phyloP scores from a whole-genome alignment of 1,284 basidiomycete genomes.

The Ceratobasidium sp. region DNA sequence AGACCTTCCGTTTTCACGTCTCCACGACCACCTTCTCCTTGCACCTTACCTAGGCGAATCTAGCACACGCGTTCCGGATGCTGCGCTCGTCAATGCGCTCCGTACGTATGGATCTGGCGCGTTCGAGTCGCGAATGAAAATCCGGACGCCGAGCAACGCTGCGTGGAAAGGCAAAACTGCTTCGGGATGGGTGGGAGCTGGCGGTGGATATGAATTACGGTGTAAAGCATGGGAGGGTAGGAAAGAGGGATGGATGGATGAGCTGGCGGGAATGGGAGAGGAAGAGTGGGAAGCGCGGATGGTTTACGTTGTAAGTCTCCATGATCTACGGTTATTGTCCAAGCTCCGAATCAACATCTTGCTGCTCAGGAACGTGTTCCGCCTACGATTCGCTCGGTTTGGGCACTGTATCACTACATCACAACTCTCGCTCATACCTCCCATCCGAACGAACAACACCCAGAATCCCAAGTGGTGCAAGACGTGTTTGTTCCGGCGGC shows the following conservation, averaged over 20 bases:
- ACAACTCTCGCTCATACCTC: conserved; percentile 43
- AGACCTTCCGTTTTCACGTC: conserved; percentile 51
- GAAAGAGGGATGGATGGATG: conserved; percentile 50
- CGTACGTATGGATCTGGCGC: conserved; percentile 61
- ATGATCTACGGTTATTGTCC: conserved; percentile 18
- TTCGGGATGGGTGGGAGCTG: conserved; percentile 55
- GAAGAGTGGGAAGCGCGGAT: conserved; percentile 72
- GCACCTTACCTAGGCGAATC: conserved; percentile 49
- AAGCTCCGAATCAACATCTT: neutral
- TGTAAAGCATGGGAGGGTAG: conserved; percentile 61
- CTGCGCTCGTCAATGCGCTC: conserved; percentile 67
- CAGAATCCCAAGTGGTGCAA: conserved; percentile 61
- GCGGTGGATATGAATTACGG: conserved; percentile 71
- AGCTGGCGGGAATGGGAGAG: conserved; percentile 58
- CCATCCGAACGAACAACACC: conserved; percentile 13
- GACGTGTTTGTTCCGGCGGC: conserved; percentile 67
- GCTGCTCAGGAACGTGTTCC: conserved; percentile 77
- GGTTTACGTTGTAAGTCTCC: conserved; percentile 70
- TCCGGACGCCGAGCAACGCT: conserved; percentile 59
- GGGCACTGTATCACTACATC: conserved; percentile 65
- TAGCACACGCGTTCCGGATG: conserved; percentile 61
- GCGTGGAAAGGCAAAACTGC: conserved; percentile 55
- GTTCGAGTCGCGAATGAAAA: conserved; percentile 73
- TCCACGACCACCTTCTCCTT: conserved; percentile 62
- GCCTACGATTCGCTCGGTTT: conserved; percentile 62